A percentile compares a stretch with the other conserved stretches of the same genome.
phyloP scores from a whole-genome alignment of 225 moss, liverwort and hornwort genomes.

The Anthoceros angustus region DNA sequence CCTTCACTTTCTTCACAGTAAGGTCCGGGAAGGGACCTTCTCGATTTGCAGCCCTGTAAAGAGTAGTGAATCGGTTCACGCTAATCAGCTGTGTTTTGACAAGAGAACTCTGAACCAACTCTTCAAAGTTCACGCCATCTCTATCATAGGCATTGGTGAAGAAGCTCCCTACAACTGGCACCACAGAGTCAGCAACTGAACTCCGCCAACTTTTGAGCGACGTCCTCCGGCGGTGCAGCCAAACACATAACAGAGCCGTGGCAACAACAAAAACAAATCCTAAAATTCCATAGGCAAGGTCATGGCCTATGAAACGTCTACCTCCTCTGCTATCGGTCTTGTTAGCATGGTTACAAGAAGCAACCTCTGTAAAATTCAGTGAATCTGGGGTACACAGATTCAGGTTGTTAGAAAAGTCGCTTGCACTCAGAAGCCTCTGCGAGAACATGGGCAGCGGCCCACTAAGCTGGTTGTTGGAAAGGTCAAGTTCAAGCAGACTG shows the following conservation, averaged over 20 bases:
- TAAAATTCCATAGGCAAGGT: background rate
- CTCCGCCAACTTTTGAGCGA: background rate
- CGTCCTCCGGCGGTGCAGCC: background rate
- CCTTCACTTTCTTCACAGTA: background rate
- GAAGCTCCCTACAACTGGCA: background rate
- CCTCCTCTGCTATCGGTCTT: background rate
- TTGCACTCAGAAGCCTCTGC: background rate
- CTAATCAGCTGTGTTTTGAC: background rate
- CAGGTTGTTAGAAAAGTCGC: background rate
- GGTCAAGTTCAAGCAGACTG: background rate
- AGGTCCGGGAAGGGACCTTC: conserved; percentile 1
- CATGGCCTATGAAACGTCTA: background rate
- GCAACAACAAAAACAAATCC: background rate
- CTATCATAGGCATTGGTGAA: conserved; percentile 2
- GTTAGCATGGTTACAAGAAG: background rate
- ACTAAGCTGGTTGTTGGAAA: background rate
- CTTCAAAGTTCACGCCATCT: background rate
- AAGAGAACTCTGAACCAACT: background rate
- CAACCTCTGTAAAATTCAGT: background rate
- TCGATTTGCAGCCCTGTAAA: background rate
- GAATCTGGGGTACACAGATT: background rate
- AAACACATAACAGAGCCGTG: background rate
- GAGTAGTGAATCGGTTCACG: background rate
- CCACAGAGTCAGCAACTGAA: background rate
- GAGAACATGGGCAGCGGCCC: background rate